phyloP scores from a whole-genome alignment of 2,329 filamentous ascomycete species.

The Cordyceps tenuipes region DNA sequence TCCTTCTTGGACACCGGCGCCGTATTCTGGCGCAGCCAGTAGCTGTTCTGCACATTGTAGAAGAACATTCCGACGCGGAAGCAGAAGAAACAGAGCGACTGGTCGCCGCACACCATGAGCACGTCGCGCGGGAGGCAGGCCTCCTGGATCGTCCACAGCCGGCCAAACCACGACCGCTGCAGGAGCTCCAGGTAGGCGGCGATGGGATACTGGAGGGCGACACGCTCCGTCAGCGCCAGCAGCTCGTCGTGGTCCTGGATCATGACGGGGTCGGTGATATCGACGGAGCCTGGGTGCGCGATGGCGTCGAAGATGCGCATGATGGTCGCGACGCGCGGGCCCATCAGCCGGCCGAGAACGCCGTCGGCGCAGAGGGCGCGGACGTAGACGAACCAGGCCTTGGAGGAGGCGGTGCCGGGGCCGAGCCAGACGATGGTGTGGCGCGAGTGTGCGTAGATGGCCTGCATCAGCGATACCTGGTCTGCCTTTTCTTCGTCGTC shows the following conservation, averaged over 20 bases:
- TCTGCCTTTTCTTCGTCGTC: slow-evolving; percentile 18
- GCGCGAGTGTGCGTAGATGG: slow-evolving; percentile 20
- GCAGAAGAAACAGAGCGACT: slow-evolving; percentile 19
- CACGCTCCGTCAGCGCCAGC: slow-evolving; percentile 17
- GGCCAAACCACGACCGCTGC: slow-evolving; percentile 22
- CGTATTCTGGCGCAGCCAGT: slow-evolving; percentile 17
- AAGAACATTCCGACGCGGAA: slow-evolving; percentile 21
- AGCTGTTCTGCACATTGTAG: slow-evolving; percentile 23
- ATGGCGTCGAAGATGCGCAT: slow-evolving; percentile 23
- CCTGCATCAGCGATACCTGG: slow-evolving; percentile 23
- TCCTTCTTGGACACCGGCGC: slow-evolving; percentile 13
- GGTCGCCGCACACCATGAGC: slow-evolving; percentile 21
- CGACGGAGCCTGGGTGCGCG: slow-evolving; percentile 14
- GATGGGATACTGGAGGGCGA: slow-evolving; percentile 19
- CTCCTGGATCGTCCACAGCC: slow-evolving; percentile 29
- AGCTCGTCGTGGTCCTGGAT: slow-evolving; percentile 22
- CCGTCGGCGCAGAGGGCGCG: slow-evolving; percentile 16
- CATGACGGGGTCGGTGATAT: slow-evolving; percentile 13
- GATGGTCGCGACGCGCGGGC: slow-evolving; percentile 17
- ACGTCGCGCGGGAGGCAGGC: slow-evolving; percentile 19
- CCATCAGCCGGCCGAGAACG: slow-evolving; percentile 18
- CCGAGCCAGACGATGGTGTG: slow-evolving; percentile 23
- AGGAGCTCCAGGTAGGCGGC: slow-evolving; percentile 21
- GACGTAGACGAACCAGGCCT: slow-evolving; percentile 17
- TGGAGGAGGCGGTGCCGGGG: slow-evolving; percentile 15